Conservation (phyloP, 352 stramenopile species). For the Phytophthora pini region DNA sequence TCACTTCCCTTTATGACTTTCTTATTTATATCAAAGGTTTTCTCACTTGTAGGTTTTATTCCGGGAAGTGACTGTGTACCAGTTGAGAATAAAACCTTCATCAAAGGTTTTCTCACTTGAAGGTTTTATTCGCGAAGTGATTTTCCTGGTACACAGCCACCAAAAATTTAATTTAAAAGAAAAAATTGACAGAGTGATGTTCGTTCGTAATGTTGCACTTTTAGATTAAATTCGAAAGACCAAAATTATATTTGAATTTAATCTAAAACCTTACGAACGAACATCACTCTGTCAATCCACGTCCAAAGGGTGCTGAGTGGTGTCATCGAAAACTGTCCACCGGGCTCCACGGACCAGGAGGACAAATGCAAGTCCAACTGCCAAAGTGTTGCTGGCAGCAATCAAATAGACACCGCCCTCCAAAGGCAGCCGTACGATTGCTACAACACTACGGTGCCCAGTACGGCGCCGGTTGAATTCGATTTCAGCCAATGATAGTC, state of each 20-base stretch:
- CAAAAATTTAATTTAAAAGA: too few species aligned
- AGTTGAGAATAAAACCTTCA: too few species aligned
- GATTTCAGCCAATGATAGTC: neutral
- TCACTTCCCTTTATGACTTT: too few species aligned
- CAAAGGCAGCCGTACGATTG: neutral
- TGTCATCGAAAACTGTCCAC: constrained; percentile 1
- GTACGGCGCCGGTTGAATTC: constrained; percentile 6
- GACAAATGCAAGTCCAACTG: constrained; percentile 7
- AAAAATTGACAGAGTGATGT: too few species aligned
- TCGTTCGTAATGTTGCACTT: too few species aligned
- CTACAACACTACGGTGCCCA: constrained; percentile 4
- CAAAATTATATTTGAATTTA: constrained; percentile 6
- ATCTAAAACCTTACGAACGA: constrained; percentile 14
- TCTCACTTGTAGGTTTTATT: too few species aligned
- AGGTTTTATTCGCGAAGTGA: too few species aligned
- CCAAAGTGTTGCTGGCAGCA: constrained; percentile 12
- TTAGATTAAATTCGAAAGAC: neutral
- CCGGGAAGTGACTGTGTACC: too few species aligned
- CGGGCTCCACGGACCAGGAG: neutral
- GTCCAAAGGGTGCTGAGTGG: neutral
- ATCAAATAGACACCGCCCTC: constrained; percentile 11
- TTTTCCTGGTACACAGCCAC: too few species aligned
- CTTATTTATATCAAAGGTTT: too few species aligned
- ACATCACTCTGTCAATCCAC: constrained; percentile 12
- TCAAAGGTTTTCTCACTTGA: too few species aligned